Base-by-base conservation (phyloP, 116 monocot genomes). In the Posidonia oceanica region DNA sequence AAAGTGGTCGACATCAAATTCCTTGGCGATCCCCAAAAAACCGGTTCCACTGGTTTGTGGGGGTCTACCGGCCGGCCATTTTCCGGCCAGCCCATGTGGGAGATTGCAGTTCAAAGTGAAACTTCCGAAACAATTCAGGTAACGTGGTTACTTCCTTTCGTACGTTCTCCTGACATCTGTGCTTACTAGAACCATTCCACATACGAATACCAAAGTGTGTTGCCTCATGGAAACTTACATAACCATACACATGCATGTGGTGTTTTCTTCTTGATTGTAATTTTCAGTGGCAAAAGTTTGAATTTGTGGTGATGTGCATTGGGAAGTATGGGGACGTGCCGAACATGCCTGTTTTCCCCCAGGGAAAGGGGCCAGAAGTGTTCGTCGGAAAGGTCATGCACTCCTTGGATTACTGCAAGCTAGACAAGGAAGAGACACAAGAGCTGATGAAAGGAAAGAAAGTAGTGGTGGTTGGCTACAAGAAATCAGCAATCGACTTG, bases 221-320 rank as follows among this genome's bases (percentile, higher is more conserved):
- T 29, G 29, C 29, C 29, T 29, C 29, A 29, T 29, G 29, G 29
- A 29, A 29, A 29, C 29, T 0, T 29, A 29, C 29, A 29, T 29
- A 29, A 29, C 29, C 29, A 29, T 29, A 29, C 29, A 29, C 29
- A 29, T 29, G 29, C 1, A 29, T 29, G 29, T 29, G 29, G 29
- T 29, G 29, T 29, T 29, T 29, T 29, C 29, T 29, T 29, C 29
- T 29, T 29, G 29, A 29, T 29, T 29, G 29, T 29, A 29, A 29
- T 29, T 29, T 15, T 36, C 88, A 91, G 91, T 83, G 84, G 86
- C 70, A 82, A 74, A 75, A 80, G 68, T 91, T 86, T 55, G 91
- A 91, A 36, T 96, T 96, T 65, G 79, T 96, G 79, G 91, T 96
- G 67, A 86, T 96, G 86, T 96, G 95, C 80, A 82, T 83, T 37